Conservation (phyloP, 2,329 filamentous ascomycete genomes). For the Pseudomassariella vexata region DNA sequence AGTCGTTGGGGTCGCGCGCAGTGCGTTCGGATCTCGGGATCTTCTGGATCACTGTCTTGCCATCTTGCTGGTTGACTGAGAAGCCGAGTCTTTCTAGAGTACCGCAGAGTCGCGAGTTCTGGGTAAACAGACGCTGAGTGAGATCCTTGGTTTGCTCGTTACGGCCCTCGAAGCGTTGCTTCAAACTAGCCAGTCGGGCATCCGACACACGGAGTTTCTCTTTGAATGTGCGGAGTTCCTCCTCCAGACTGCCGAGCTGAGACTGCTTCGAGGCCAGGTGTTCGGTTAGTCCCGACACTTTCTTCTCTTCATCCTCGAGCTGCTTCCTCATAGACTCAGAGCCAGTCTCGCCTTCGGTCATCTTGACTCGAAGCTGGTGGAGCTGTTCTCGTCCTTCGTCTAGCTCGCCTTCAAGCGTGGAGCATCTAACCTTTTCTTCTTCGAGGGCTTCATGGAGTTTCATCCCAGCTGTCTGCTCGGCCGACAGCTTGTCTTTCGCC, state of each 20-base stretch:
- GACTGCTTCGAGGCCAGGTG: slow-evolving; percentile 70
- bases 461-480: slow-evolving; percentile 44
- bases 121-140: slow-evolving; percentile 73
- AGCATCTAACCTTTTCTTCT: slow-evolving; percentile 47
- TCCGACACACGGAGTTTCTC: slow-evolving; percentile 56
- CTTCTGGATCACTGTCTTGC: slow-evolving; percentile 70
- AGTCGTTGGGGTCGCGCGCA: slow-evolving; percentile 51
- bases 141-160: slow-evolving; percentile 73
- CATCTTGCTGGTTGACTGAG: slow-evolving; percentile 67
- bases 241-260: slow-evolving; percentile 69
- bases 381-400: slow-evolving; percentile 65
- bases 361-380: slow-evolving; percentile 59
- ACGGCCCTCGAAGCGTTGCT: slow-evolving; percentile 60
- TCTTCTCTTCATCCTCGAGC: slow-evolving; percentile 69
- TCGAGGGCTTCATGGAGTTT: slow-evolving; percentile 49
- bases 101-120: slow-evolving; percentile 77
- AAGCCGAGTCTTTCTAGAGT: slow-evolving; percentile 86
- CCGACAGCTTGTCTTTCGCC: slow-evolving; percentile 44
- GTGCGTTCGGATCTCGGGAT: slow-evolving; percentile 54
- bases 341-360: slow-evolving; percentile 78
- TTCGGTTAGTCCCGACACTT: slow-evolving; percentile 60
- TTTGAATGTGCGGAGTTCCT: slow-evolving; percentile 65
- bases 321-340: slow-evolving; percentile 72
- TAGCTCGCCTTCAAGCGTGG: slow-evolving; percentile 50
- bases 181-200: slow-evolving; percentile 42